A percentile compares a stretch with the other conserved stretches of the same genome.
Conservation (phyloP, 176 grass and related monocot species). For the Chrysopogon serrulatus region DNA sequence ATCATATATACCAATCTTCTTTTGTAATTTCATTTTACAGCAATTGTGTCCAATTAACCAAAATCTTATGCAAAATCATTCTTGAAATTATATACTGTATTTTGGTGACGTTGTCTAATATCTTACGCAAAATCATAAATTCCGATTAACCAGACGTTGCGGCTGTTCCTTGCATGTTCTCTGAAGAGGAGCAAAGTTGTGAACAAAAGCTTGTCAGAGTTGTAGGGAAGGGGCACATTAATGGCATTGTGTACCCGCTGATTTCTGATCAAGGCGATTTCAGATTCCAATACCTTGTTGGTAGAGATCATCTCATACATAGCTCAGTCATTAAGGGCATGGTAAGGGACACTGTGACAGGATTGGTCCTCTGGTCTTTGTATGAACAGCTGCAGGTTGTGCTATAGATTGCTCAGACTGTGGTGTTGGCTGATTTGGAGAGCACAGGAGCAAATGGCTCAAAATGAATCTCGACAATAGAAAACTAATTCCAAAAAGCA, state of each 20-base stretch:
- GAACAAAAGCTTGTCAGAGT: constrained; percentile 55
- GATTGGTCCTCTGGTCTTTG: constrained; percentile 58
- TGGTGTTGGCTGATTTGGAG: too few species aligned
- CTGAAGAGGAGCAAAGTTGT: constrained; percentile 78
- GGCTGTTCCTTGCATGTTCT: constrained; percentile 87
- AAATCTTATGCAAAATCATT: too few species aligned
- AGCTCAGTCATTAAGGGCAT: constrained; percentile 41
- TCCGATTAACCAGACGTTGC: too few species aligned
- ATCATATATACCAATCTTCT: too few species aligned
- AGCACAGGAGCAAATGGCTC: too few species aligned
- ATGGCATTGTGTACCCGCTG: constrained; percentile 65
- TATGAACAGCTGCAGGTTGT: constrained; percentile 53
- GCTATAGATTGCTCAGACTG: background rate
- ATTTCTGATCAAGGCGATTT: constrained; percentile 78
- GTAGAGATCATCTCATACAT: constrained; percentile 34
- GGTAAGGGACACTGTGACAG: constrained; percentile 63
- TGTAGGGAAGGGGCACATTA: constrained; percentile 82
- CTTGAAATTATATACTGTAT: too few species aligned
- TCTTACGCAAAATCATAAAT: too few species aligned
- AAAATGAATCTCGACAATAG: too few species aligned
- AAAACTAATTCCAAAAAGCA: too few species aligned
- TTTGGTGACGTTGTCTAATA: too few species aligned
- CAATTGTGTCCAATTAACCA: too few species aligned
- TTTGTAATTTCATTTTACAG: too few species aligned
- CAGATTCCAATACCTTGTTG: constrained; percentile 66